phyloP scores from a whole-genome alignment of 208 protist species.

The Leishmania turanica region DNA sequence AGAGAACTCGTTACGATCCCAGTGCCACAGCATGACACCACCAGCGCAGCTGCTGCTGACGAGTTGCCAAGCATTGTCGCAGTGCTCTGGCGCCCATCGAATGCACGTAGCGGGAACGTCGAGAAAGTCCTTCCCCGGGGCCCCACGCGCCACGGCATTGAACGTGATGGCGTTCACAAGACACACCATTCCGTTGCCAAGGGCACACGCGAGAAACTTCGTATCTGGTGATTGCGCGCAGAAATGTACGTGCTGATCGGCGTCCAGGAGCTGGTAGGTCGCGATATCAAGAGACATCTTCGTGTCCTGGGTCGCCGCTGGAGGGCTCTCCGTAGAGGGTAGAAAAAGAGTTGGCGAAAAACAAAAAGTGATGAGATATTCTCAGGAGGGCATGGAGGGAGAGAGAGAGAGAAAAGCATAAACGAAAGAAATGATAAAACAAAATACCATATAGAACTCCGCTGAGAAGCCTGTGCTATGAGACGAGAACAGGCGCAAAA shows the following conservation, averaged over 20 bases:
- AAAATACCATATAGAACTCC: background rate
- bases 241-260: conserved; percentile 45
- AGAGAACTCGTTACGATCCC: conserved; percentile 35
- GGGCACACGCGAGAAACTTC: conserved; percentile 51
- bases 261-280: conserved; percentile 18
- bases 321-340: background rate
- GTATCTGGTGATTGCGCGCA: conserved; percentile 50
- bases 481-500: background rate
- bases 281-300: conserved; percentile 19
- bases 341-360: background rate
- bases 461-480: too few relatives aligned
- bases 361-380: background rate
- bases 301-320: background rate
- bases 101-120: conserved; percentile 62
- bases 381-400: background rate
- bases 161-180: conserved; percentile 46
- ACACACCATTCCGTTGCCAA: conserved; percentile 56
- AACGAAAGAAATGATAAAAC: background rate
- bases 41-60: conserved; percentile 65
- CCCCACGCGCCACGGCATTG: conserved; percentile 12
- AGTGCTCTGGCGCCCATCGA: conserved; percentile 47
- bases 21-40: conserved; percentile 66
- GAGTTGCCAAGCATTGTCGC: conserved; percentile 31
- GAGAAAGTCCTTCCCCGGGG: conserved; percentile 38
- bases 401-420: background rate